Base-by-base conservation (phyloP, 495 filamentous ascomycete genomes). In the Aspergillus wentii region DNA sequence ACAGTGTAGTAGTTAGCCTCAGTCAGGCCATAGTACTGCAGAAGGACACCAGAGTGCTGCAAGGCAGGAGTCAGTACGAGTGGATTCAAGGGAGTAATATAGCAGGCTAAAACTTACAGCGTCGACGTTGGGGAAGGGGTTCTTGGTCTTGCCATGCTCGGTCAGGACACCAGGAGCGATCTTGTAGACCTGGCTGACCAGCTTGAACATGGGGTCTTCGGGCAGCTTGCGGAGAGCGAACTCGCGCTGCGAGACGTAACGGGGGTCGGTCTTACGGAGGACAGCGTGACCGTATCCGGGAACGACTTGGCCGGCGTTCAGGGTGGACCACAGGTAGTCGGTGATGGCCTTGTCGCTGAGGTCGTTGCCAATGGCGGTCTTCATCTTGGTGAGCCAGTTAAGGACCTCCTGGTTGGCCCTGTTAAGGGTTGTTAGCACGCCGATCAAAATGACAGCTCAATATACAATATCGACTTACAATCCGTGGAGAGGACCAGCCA, bases 1-100 rank as follows among this genome's bases (percentile, higher is more conserved):
- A 98, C 92, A 41, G 92, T 98, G 82, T 98, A 98, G 82, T 92
- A 98, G 83, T 83, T 96, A 64, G 92, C 83, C 77, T 98, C 91
- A 43, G 85, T 97, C 64, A 98, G 75, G 53, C 92, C 92, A 68
- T 98, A 98, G 79, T 98, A 95, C 74, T 98, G 94, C 38, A 98
- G 85, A 48, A 98, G 87, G 49, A 97, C 92, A 75, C 92, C 92
- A 27, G 87, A 94, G 83, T 98, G 92, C 69, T 72, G 40, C 5
- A n/a, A 38, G 9, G 13, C 3, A n/a, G n/a, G n/a, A n/a, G n/a
- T n/a, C n/a, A n/a, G n/a, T n/a, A n/a, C n/a, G n/a, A n/a, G n/a
- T n/a, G n/a, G n/a, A n/a, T n/a, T n/a, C n/a, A n/a, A n/a, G n/a
- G n/a, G n/a, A n/a, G n/a, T n/a, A n/a, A n/a, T n/a, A n/a, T n/a